Evolutionary conservation across 2,329 filamentous ascomycete genomes (phyloP).

Genomic region (Exophiala bonariae): DNA sequence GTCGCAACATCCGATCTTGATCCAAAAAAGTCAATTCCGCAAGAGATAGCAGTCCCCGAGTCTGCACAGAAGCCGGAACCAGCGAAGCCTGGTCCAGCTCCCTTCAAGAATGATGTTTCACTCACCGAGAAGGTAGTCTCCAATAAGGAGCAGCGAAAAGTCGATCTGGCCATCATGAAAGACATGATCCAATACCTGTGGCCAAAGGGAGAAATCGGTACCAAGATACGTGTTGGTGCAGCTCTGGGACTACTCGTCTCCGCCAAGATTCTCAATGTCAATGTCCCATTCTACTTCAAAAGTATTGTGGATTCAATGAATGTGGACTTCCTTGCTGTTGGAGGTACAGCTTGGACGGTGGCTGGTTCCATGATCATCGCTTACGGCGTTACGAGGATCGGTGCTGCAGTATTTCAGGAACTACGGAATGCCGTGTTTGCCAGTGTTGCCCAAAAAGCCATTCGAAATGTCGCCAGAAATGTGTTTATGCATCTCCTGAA

Average conservation of each 20-base stretch:
- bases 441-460: constrained; percentile 94
- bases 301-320: constrained; percentile 98
- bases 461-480: constrained; percentile 83
- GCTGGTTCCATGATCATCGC: constrained; percentile 89
- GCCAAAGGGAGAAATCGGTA: constrained; percentile 84
- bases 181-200: constrained; percentile 96
- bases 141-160: constrained; percentile 86
- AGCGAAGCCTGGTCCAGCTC: constrained; percentile 27
- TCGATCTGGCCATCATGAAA: constrained; percentile 97
- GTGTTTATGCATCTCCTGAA: constrained; percentile 88
- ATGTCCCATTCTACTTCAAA: constrained; percentile 99
- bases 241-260: constrained; percentile 83
- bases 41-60: constrained; percentile 24
- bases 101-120: constrained; percentile 55
- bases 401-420: constrained; percentile 88
- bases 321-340: constrained; percentile 80
- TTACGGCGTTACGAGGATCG: constrained; percentile 83
- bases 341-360: constrained; percentile 85
- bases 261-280: constrained; percentile 93
- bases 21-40: constrained; percentile 10
- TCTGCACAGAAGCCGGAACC: constrained; percentile 19
- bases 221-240: constrained; percentile 79
- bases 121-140: constrained; percentile 65
- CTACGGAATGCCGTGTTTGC: constrained; percentile 95
- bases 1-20: constrained; percentile 13